These are phyloP conservation scores for Aspergillus costaricaensis DNA, from an alignment of 2,329 filamentous ascomycete species.

Conservation along the genomic window DNA sequence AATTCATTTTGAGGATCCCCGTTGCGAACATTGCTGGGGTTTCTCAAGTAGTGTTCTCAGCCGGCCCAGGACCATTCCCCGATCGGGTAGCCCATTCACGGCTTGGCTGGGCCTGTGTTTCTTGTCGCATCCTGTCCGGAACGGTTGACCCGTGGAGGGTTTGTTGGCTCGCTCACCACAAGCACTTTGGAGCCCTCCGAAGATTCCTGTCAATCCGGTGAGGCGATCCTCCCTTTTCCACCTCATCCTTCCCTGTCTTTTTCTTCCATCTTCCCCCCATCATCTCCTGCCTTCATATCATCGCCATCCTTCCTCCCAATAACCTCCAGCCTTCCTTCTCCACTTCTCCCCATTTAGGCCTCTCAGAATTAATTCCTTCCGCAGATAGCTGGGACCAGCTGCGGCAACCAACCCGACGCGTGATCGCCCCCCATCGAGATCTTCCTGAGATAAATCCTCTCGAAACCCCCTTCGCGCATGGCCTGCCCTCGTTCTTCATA, in stretches of 20 bases:
- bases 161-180: slow-evolving; percentile 22
- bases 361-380: slow-evolving; percentile 18
- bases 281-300: slow-evolving; percentile 12
- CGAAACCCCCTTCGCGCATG: slow-evolving; percentile 19
- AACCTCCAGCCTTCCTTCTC: slow-evolving; percentile 11
- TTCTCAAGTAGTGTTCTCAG: background rate
- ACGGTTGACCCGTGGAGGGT: slow-evolving; percentile 19
- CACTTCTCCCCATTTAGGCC: slow-evolving; percentile 9
- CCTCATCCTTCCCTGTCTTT: slow-evolving; percentile 4
- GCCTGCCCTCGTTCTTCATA: slow-evolving; percentile 14
- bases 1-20: slow-evolving; percentile 2
- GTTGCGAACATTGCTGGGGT: background rate
- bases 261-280: slow-evolving; percentile 12
- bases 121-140: slow-evolving; percentile 12
- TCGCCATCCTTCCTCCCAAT: slow-evolving; percentile 13
- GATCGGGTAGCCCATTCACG: slow-evolving; percentile 7
- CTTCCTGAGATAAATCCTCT: slow-evolving; percentile 13
- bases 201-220: slow-evolving; percentile 22
- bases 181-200: slow-evolving; percentile 18
- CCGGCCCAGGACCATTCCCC: slow-evolving; percentile 4
- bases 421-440: slow-evolving; percentile 18
- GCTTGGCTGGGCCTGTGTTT: slow-evolving; percentile 11
- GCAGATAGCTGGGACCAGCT: slow-evolving; percentile 14
- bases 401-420: slow-evolving; percentile 20
- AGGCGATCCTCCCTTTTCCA: slow-evolving; percentile 17